Conservation (phyloP, 345 rosid genomes). For the Populus euphratica region DNA sequence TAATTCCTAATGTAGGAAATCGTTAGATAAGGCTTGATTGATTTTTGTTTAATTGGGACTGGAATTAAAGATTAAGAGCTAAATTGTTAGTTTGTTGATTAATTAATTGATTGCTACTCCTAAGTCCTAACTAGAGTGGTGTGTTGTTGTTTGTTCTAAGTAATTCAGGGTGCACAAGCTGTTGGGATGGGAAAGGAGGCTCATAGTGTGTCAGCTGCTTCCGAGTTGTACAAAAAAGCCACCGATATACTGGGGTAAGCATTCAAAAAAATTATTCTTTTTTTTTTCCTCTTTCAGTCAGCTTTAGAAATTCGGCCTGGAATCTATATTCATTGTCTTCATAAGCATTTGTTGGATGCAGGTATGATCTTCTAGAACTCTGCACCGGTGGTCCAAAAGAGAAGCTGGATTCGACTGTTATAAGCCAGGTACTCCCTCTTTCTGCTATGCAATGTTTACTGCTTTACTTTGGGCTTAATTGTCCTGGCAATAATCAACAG, state of each 20-base stretch:
- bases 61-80: too few species aligned
- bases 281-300: background rate
- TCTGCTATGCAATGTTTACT: slow-evolving; percentile 2
- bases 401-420: slow-evolving; percentile 87
- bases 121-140: background rate
- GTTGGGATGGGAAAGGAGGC: slow-evolving; percentile 97
- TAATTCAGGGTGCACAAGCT: slow-evolving; percentile 84
- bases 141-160: background rate
- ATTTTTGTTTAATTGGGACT: background rate
- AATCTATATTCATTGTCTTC: background rate
- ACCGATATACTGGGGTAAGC: slow-evolving; percentile 38
- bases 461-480: background rate
- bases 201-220: slow-evolving; percentile 69
- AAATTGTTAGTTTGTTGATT: too few species aligned
- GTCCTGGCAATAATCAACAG: slow-evolving; percentile 1
- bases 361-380: slow-evolving; percentile 91
- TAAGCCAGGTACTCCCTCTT: slow-evolving; percentile 71
- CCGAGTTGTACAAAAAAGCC: slow-evolving; percentile 72
- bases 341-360: slow-evolving; percentile 28
- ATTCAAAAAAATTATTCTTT: background rate
- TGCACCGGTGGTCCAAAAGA: slow-evolving; percentile 91
- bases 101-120: too few species aligned
- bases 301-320: background rate
- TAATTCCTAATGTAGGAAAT: background rate
- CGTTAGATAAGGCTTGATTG: background rate